Evolutionary conservation across 495 filamentous ascomycete genomes (phyloP).

Genomic region (Bryoglossum gracile): DNA sequence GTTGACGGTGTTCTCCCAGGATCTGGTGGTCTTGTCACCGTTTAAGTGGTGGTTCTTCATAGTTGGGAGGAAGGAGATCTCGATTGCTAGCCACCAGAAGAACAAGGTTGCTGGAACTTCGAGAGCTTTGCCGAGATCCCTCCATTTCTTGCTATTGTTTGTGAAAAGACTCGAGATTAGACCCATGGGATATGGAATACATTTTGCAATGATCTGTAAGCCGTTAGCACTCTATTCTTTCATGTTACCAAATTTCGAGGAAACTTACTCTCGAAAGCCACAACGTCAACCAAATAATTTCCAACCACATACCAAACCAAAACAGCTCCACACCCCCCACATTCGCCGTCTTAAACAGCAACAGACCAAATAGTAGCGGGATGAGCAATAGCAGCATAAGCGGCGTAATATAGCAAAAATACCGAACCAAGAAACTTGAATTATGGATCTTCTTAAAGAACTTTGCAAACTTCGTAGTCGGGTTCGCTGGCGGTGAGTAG

Average conservation of each 20-base stretch:
- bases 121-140: conserved; percentile 76
- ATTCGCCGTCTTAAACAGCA: conserved; percentile 54
- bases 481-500: conserved; percentile 62
- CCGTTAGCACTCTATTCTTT: neutral
- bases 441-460: conserved; percentile 58
- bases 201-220: conserved; percentile 60
- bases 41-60: conserved; percentile 69
- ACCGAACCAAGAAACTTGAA: conserved; percentile 67
- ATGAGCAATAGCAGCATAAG: conserved; percentile 66
- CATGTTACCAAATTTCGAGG: neutral
- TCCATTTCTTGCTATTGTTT: conserved; percentile 84
- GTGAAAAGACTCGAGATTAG: conserved; percentile 70
- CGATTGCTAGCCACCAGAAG: conserved; percentile 84
- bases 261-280: conserved; percentile 67
- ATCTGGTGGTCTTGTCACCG: conserved; percentile 40
- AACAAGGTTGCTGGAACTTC: conserved; percentile 84
- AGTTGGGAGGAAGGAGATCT: conserved; percentile 63
- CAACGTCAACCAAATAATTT: conserved; percentile 85
- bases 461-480: conserved; percentile 51
- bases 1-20: conserved; percentile 74
- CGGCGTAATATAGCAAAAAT: conserved; percentile 80
- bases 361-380: conserved; percentile 69
- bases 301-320: conserved; percentile 95
- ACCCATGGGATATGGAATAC: conserved; percentile 60
- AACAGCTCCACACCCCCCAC: conserved; percentile 71